Base-by-base conservation (phyloP, 2,329 filamentous ascomycete genomes). In the Ilyonectria sp. region DNA sequence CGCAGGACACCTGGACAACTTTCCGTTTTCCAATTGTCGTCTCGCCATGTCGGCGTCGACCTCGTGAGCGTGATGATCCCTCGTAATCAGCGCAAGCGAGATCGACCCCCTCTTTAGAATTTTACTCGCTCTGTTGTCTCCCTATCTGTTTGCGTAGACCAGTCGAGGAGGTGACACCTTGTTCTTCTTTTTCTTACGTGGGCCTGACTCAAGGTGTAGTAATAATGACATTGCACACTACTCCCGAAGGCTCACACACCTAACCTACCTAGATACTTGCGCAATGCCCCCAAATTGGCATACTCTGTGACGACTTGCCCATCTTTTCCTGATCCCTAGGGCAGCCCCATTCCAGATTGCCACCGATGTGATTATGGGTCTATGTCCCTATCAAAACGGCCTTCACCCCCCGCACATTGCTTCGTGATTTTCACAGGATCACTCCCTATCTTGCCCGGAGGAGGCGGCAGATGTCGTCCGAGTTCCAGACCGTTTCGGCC, bases 31-130 rank as follows among this genome's bases (percentile, higher is more conserved):
- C n/a, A 7, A 19, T 43, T 37, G 29, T 21, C 17, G 40, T 26
- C 31, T 59, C 54, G 44, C 21, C 47, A 57, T 43, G 21, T 63
- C 43, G 44, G 44, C 52, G 44, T 46, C 31, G 50, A 29, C 53
- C 63, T 66, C 63, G 58, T 74, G 56, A 68, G 66, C 50, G 44
- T 47, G 61, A 52, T 56, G 44, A 65, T 66, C 58, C 57, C 26
- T n/a, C 31, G 17, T 31, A 53, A 21, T 44, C 37, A 44, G 40
- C 47, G n/a, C 54, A 53, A 60, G 56, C 64, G 47, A 61, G 13
- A 44, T 57, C 31, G 33, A 6, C 53, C 21, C 37, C 37, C 23
- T 19, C 15, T 31, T 29, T 13, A 6, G 4, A 31, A 33, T 7
- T 7, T 33, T 26, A 5, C 11, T 59, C 26, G 6, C 29, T 44